Base-by-base conservation (phyloP, 2,329 filamentous ascomycete species). In the Sclerotinia sclerotiorum region DNA sequence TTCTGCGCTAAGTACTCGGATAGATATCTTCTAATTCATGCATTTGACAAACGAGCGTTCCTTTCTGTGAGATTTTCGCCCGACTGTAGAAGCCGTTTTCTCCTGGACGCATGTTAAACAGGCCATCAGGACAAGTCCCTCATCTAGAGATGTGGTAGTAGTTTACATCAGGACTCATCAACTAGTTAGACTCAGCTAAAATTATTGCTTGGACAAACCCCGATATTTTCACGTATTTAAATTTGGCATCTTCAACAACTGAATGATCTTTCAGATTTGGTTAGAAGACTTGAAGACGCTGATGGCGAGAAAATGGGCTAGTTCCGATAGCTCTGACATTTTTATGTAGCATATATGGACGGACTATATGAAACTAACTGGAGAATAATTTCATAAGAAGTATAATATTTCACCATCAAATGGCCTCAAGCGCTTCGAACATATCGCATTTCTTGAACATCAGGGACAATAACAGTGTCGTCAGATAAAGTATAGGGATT, bases 1-100 rank as follows among this genome's bases (percentile, higher is more conserved):
- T 89, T 96, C 70, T 84, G 97, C 0, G 85, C 97, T 1, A 93
- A 93, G 32, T 97, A 94, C 80, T 97, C 91, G 81, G 94, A 91
- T 69, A 87, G 90, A 1, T 93, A 97, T 76, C 88, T 90, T 0
- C 84, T 97, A 0, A 91, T 97, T 0, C 79, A 83, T 0, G 78
- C 83, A 51, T 80, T 96, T 8, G 83, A 84, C 80, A 70, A 77
- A 54, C 72, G 74, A 58, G 60, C 76, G 24, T 72, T 72, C 85
- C 81, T 78, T 17, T 84, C 11, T 24, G 8, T 10, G 10, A 24
- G 13, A 32, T 87, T 19, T 88, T 92, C 2, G 89, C 88, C 0
- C 94, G 13, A 97, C 97, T 69, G 95, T 97, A 76, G 93, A 97
- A 79, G 90, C 93, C 79, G 83, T 73, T 5, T 76, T 85, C 3